Conservation (phyloP, 2,329 filamentous ascomycete species). For the Hypoxylon sp. region DNA sequence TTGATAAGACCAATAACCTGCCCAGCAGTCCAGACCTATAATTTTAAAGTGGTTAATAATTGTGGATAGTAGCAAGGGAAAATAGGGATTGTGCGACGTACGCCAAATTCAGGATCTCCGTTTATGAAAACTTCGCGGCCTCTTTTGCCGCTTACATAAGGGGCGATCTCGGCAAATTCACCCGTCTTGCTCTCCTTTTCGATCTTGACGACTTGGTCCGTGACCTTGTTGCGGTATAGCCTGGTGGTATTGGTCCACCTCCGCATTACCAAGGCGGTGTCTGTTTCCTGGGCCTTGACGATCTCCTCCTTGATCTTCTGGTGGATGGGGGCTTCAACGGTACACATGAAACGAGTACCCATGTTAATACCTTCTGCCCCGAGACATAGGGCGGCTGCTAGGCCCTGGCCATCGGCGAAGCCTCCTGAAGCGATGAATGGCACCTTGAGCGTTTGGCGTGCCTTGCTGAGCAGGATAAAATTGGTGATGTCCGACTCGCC, state of each 20-base stretch:
- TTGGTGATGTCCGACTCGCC: constrained; percentile 91
- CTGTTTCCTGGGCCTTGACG: constrained; percentile 87
- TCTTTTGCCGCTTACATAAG: constrained; percentile 89
- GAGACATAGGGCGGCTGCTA: constrained; percentile 90
- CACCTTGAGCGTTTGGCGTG: constrained; percentile 84
- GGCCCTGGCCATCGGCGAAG: constrained; percentile 93
- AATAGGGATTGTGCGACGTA: constrained; percentile 64
- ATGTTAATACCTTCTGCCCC: constrained; percentile 98
- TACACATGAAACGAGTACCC: constrained; percentile 98
- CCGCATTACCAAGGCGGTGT: constrained; percentile 89
- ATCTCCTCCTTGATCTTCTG: constrained; percentile 94
- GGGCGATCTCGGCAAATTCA: constrained; percentile 90
- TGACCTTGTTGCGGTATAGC: constrained; percentile 91
- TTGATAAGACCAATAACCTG: constrained; percentile 93
- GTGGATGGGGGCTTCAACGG: constrained; percentile 92
- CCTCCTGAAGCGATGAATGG: constrained; percentile 97
- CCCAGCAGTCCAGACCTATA: constrained; percentile 93
- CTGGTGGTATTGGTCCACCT: constrained; percentile 94
- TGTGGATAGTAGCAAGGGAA: not conserved
- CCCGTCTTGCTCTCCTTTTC: constrained; percentile 87
- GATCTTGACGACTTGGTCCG: constrained; percentile 82
- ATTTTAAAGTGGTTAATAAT: constrained; percentile 30
- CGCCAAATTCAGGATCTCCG: constrained; percentile 90
- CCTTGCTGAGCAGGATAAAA: constrained; percentile 87
- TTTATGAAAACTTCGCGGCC: constrained; percentile 93